A percentile compares a stretch with the other conserved stretches of the same genome.
These are phyloP conservation scores for Starmerella powellii DNA, from an alignment of 805 yeast species.

Conservation along the genomic window DNA sequence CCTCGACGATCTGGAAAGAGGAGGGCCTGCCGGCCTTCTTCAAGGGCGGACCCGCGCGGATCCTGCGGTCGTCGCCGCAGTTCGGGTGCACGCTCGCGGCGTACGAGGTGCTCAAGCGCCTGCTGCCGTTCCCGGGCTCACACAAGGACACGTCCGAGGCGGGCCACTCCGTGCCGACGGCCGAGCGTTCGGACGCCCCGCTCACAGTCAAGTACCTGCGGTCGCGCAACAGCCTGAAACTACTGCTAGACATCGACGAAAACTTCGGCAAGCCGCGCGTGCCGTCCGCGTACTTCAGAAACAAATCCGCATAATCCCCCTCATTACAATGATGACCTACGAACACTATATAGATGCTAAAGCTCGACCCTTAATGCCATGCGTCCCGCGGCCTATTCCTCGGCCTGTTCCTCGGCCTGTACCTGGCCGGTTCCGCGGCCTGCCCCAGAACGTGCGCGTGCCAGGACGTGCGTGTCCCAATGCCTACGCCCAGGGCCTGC, in stretches of 20 bases:
- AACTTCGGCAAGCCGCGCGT: conserved; percentile 30
- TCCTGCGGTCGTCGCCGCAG: conserved; percentile 90
- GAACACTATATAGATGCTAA: background rate
- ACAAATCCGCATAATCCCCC: background rate
- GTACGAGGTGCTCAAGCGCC: conserved; percentile 73
- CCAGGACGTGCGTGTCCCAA: no score
- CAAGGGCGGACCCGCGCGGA: conserved; percentile 94
- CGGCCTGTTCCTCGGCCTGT: no score
- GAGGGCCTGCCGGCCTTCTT: conserved; percentile 81
- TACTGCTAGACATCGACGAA: conserved; percentile 35
- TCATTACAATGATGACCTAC: background rate
- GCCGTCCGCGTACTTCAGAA: conserved; percentile 1
- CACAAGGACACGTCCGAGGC: conserved; percentile 32
- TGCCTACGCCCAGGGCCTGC: no score
- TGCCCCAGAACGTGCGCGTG: no score
- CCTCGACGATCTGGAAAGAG: conserved; percentile 56
- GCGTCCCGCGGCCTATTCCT: no score
- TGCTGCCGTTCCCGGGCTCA: conserved; percentile 52
- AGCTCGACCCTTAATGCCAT: no score
- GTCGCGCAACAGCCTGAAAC: conserved; percentile 34
- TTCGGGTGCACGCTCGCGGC: conserved; percentile 97
- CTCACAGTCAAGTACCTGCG: conserved; percentile 31
- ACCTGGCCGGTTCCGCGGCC: no score
- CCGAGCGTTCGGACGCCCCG: conserved; percentile 21
- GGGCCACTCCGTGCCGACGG: conserved; percentile 33